Percentiles rank a stretch among this genome's conserved stretches.
Evolutionary conservation across 805 yeast species (phyloP).

Genomic region (Wickerhamomyces xylosicus): DNA sequence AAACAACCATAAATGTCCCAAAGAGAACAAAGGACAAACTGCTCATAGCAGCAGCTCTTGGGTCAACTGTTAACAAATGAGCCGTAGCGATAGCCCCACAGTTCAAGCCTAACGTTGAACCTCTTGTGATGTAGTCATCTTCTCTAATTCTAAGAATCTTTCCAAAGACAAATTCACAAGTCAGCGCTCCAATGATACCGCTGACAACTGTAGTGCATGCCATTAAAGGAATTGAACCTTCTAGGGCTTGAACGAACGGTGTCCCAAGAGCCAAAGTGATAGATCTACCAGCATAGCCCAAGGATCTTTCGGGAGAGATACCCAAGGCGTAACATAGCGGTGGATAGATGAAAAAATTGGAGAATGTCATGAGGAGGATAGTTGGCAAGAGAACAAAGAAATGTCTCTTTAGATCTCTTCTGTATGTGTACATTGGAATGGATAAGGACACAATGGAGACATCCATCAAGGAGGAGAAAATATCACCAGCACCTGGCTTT

Average conservation of each 20-base stretch:
- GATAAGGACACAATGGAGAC: conserved; percentile 67
- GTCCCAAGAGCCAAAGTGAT: conserved; percentile 75
- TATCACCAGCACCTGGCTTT: conserved; percentile 80
- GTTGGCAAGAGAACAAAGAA: conserved; percentile 53
- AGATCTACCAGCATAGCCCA: conserved; percentile 73
- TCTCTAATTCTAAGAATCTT: conserved; percentile 37
- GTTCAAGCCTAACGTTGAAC: conserved; percentile 66
- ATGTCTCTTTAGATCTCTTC: conserved; percentile 51
- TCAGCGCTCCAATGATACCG: conserved; percentile 65
- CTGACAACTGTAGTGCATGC: conserved; percentile 71
- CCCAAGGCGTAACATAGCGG: conserved; percentile 57
- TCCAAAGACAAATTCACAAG: conserved; percentile 39
- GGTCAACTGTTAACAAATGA: conserved; percentile 54
- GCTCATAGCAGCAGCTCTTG: conserved; percentile 75
- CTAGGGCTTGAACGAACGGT: conserved; percentile 57
- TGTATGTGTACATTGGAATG: conserved; percentile 67
- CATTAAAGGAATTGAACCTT: conserved; percentile 62
- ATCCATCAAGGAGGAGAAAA: conserved; percentile 62
- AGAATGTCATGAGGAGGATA: conserved; percentile 40
- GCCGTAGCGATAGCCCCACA: conserved; percentile 84
- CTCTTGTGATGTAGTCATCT: conserved; percentile 65
- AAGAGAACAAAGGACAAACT: conserved; percentile 60
- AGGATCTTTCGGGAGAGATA: conserved; percentile 44
- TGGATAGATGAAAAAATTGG: conserved; percentile 62
- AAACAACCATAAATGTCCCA: conserved; percentile 63